Base-by-base conservation (phyloP, 345 rosid genomes). In the Euphorbia pulcherrima region DNA sequence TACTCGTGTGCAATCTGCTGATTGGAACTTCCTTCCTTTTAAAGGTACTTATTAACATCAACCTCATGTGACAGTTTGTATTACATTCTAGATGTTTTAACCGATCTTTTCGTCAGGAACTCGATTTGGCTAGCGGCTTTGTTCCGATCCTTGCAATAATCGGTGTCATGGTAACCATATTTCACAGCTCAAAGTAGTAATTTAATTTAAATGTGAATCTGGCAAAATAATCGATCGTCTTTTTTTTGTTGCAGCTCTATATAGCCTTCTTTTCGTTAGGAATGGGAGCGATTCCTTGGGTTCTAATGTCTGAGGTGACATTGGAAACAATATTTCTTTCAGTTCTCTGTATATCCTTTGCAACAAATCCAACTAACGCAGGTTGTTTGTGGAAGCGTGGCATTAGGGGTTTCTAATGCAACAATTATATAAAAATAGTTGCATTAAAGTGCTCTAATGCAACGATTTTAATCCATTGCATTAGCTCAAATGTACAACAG, bases 111-210 rank as follows among this genome's bases (percentile, higher is more conserved):
- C 56, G 67, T 57, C 78, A 83, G 85, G 75, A 68, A 7, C 65
- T 72, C 71, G 58, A 71, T 57, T 39, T 75, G 64, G 83, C 75
- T 74, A 17, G 51, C 41, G 73, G 61, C 21, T 26, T 75, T 18
- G 75, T 75, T 65, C 83, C 85, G 24, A 35, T 65, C 21, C 69
- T 83, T 7, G 80, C 85, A 65, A 60, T 81, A 20, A 26, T 70
- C 6, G 79, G 87, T 56, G 83, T 83, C 53, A 60, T 83, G 84
- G 87, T 83, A 78, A 71, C 11, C 24, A 35, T n/a, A 21, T 39
- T 16, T 26, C 21, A 14, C 20, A 54, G 5, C 21, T 8, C 28
- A 21, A 6, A 65, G 35, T 4, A 18, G 11, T 21, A n/a, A n/a
- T n/a, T n/a, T n/a, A n/a, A n/a, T n/a, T n/a, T n/a, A n/a, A n/a